These are phyloP conservation scores for Candida insectorum DNA, from an alignment of 805 yeast genomes.

Conservation along the genomic window DNA sequence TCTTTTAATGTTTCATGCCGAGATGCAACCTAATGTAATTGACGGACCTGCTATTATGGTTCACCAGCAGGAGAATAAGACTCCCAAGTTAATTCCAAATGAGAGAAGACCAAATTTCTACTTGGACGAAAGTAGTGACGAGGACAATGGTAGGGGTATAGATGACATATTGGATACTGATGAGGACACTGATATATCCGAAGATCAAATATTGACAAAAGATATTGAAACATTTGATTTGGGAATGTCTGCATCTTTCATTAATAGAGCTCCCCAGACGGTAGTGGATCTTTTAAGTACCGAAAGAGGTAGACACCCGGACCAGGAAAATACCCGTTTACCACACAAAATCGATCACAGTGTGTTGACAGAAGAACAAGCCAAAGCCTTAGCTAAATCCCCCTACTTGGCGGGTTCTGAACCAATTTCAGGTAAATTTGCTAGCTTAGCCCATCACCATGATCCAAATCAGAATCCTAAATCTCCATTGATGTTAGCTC, in stretches of 20 bases:
- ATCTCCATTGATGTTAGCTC: constrained; percentile 36
- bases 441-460: constrained; percentile 35
- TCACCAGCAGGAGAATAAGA: constrained; percentile 18
- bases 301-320: constrained; percentile 11
- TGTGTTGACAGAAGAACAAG: constrained; percentile 48
- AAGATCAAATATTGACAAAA: constrained; percentile 11
- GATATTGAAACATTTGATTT: constrained; percentile 32
- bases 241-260: constrained; percentile 40
- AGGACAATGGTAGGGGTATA: constrained; percentile 1
- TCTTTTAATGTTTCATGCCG: constrained; percentile 89
- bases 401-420: constrained; percentile 57
- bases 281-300: constrained; percentile 28
- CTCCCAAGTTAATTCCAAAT: constrained; percentile 24
- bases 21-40: constrained; percentile 55
- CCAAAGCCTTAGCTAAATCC: constrained; percentile 50
- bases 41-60: constrained; percentile 18
- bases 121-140: constrained; percentile 5
- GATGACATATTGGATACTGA: constrained; percentile 6
- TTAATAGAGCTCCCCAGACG: constrained; percentile 35
- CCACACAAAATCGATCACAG: constrained; percentile 30
- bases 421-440: constrained; percentile 49
- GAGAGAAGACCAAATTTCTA: constrained; percentile 12
- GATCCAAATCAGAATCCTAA: constrained; percentile 13
- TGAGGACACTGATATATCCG: constrained; percentile 4
- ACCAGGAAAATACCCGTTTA: constrained; percentile 27